These are phyloP conservation scores for Ciborinia camelliae DNA, from an alignment of 2,329 filamentous ascomycete species.

Conservation along the genomic window DNA sequence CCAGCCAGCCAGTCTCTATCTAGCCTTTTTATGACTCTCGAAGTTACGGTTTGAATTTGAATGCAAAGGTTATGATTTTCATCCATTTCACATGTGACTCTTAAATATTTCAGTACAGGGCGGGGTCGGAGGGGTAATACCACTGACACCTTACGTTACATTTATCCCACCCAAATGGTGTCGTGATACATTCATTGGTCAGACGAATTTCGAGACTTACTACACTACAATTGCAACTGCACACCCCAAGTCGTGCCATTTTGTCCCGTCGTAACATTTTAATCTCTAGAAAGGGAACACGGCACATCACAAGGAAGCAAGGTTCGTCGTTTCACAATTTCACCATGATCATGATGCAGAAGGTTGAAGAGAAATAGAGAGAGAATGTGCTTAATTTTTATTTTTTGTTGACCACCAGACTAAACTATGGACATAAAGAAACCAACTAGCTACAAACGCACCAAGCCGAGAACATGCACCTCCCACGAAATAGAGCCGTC, in stretches of 20 bases:
- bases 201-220: background rate
- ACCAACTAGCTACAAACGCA: background rate
- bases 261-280: background rate
- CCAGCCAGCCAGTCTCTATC: too few relatives aligned
- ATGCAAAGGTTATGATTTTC: too few relatives aligned
- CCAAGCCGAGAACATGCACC: constrained; percentile 7
- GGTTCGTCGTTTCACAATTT: background rate
- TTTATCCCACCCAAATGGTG: background rate
- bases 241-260: background rate
- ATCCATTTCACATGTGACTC: background rate
- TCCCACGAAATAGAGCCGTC: constrained; percentile 18
- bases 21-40: background rate
- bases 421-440: constrained; percentile 18
- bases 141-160: too few relatives aligned
- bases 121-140: too few relatives aligned
- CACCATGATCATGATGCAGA: background rate
- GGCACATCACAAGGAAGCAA: background rate
- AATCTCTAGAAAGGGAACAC: background rate
- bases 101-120: background rate
- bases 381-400: background rate
- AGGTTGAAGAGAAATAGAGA: background rate
- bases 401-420: background rate
- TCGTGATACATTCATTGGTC: background rate
- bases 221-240: too few relatives aligned
- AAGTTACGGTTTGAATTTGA: background rate